A percentile compares a stretch with the other conserved stretches of the same genome.
These are phyloP conservation scores for Pseudonitzschia delicatissima DNA, from an alignment of 108 stramenopile species.

Conservation along the genomic window DNA sequence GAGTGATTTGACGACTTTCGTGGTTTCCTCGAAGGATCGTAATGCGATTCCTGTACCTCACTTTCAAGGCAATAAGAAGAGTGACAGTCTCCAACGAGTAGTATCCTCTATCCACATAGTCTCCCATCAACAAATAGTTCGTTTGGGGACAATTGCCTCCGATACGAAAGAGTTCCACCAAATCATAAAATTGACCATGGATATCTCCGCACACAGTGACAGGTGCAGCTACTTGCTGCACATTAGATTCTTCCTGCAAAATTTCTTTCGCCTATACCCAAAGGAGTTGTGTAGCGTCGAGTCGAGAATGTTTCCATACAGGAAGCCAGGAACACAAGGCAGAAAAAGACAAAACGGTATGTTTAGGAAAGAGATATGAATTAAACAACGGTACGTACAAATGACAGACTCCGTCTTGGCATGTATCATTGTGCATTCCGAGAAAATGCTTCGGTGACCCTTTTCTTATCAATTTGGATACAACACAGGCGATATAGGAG, in stretches of 20 bases:
- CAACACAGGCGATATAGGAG: not conserved
- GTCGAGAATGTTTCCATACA: too few species aligned
- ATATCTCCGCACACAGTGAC: conserved; percentile 92
- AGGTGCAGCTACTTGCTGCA: conserved; percentile 87
- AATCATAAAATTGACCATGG: conserved; percentile 95
- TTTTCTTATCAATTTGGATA: not conserved
- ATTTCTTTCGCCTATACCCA: conserved; percentile 48
- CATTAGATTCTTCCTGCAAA: conserved; percentile 80
- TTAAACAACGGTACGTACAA: not conserved
- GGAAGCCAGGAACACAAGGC: too few species aligned
- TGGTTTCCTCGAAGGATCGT: conserved; percentile 93
- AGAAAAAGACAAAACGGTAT: not conserved
- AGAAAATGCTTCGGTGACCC: too few species aligned
- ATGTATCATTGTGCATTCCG: too few species aligned
- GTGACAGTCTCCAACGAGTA: conserved; percentile 92
- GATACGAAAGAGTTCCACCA: conserved; percentile 82
- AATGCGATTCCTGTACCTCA: conserved; percentile 83
- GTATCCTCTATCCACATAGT: conserved; percentile 93
- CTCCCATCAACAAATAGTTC: conserved; percentile 92
- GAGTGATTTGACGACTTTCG: conserved; percentile 92
- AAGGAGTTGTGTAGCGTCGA: too few species aligned
- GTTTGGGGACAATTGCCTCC: conserved; percentile 81
- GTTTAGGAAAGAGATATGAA: not conserved
- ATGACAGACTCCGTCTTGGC: not conserved
- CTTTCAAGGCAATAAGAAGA: conserved; percentile 86